Base-by-base conservation (phyloP, 306 rosid genomes). In the Vachellia pachyceras region DNA sequence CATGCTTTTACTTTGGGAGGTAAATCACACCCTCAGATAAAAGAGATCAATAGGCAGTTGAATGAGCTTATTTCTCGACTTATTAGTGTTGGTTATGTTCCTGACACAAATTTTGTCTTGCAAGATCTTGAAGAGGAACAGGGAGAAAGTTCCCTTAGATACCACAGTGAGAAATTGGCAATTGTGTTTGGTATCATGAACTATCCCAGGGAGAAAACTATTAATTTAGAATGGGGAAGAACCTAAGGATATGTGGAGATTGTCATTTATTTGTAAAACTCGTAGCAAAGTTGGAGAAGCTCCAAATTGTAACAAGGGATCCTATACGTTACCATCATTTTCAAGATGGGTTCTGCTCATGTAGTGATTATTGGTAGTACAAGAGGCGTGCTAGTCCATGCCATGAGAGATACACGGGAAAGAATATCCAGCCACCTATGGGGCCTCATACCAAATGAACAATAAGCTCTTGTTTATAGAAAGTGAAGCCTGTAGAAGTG, bases 271-370 rank as follows among this genome's bases (percentile, higher is more conserved):
- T 94, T 68, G 92, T 94, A 64, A 94, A 92, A 75, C 90, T 91
- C 49, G 70, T 87, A 10, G 68, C 97, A 3, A 88, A 90, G 77
- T 73, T 85, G 77, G 97, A 91, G 82, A 77, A 87, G 71, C 79
- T 95, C 22, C 81, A 41, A 23, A 91, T 94, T 65, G 97, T 92
- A 81, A 86, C 92, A 50, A 84, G 98, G 84, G 98, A 94, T 74
- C 97, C 98, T 29, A 84, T 94, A 45, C 88, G 98, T 14, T 94
- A 94, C 84, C 98, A 94, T 87, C 98, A 92, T 85, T 91, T 94
- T 84, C 91, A 23, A 83, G 87, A 86, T 75, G 97, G 95, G 22
- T 77, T 69, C 35, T 94, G 98, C 88, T 94, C 97, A 22, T 94
- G 97, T 76, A 91, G 94, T 79, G 98, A 94, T 81, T 94, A 91